Percentiles rank a stretch among this genome's conserved stretches.
Conservation (phyloP, 305 asterid genomes). For the Rubia peregrina region DNA sequence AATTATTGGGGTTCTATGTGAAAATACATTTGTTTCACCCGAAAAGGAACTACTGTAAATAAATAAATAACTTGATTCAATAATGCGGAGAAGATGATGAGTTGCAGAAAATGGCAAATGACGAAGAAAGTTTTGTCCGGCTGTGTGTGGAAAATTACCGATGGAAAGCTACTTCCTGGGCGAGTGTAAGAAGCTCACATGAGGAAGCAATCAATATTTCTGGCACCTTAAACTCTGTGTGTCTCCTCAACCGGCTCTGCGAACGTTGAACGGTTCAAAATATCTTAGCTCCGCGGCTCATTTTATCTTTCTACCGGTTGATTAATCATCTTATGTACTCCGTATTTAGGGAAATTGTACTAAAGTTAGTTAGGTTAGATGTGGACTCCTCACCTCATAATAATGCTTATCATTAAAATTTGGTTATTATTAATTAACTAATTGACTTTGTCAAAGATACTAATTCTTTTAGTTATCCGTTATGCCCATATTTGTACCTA, state of each 20-base stretch:
- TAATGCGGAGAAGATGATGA: not conserved
- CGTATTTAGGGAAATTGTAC: no score
- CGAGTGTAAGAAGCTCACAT: not conserved
- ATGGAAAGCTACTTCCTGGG: not conserved
- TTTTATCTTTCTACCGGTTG: not conserved
- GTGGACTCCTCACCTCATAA: no score
- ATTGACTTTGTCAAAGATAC: no score
- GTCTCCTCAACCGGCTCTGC: not conserved
- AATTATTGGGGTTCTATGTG: no score
- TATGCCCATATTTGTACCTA: no score
- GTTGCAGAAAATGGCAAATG: not conserved
- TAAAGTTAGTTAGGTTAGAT: no score
- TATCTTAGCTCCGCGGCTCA: not conserved
- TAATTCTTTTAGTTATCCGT: no score
- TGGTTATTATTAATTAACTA: no score
- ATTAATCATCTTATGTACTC: no score
- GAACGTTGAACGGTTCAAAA: not conserved
- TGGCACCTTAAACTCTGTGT: not conserved
- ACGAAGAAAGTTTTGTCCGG: not conserved
- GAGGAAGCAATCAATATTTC: not conserved
- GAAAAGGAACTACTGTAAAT: not conserved
- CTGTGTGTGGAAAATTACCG: not conserved
- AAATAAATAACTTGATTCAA: not conserved
- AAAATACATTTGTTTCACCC: not conserved
- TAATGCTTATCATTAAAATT: no score